Evolutionary conservation across 225 moss, liverwort and hornwort genomes (phyloP), one percentile per base, ranked within the genome.

Genomic region (Marchantia paleacea): DNA sequence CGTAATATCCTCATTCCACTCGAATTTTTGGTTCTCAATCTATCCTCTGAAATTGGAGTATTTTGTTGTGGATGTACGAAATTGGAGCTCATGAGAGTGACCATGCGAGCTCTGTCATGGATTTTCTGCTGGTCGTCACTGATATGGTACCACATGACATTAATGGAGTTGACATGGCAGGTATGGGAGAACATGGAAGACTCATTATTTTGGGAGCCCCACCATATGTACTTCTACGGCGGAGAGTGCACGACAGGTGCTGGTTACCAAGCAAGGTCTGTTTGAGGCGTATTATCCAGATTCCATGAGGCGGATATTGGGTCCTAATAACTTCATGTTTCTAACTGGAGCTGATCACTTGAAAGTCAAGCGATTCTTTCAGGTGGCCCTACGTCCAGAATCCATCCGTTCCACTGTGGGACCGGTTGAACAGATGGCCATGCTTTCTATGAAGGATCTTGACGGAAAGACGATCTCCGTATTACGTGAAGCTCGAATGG

Each of bases 241-340:
- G 12, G 79, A 69, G 12, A 79, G 79, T 69, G 80, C 80, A 49
- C 39, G 80, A 10, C 47, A 80, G 72, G 80, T 80, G n/a, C 72
- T 80, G 28, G 22, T 80, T 4, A 49, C 22, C 47, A 80, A 80
- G 39, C 80, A 80, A 73, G 22, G 64, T 26, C 20, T 12, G 28
- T 80, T 80, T n/a, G 80, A 80, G 50, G 80, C 80, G 25, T n/a
- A 71, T 25, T 80, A 80, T 58, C 80, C 80, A 3, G 48, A 73
- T 8, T 72, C 80, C 39, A 72, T 80, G 72, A 72, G 20, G 48
- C 60, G 24, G 14, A 80, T 80, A 4, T 12, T 80, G 24, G 80
- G 80, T 58, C 12, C 39, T 0, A 73, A 50, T 6, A 71, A 71
- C 30, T 62, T 80, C 30, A 72, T 80, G 72, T 80, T 73, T 39